Conservation (phyloP, 192 early-diverging fungal species). For the Pilobolus umbonatus region DNA sequence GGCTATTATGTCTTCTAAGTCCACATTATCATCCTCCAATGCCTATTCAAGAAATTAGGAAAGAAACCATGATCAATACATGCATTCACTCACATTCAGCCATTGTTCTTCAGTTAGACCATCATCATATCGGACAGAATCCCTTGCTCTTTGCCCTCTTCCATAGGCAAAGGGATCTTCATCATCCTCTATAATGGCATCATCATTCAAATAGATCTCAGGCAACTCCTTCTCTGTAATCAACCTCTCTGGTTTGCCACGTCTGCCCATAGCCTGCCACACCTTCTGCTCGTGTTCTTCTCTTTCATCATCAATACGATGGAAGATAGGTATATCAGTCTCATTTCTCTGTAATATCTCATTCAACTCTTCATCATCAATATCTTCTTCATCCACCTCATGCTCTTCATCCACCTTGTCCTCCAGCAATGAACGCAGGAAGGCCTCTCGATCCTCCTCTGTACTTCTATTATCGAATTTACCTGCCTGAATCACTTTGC, state of each 20-base stretch:
- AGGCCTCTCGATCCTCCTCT: constrained; percentile 89
- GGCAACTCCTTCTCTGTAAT: constrained; percentile 90
- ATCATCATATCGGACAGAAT: constrained; percentile 84
- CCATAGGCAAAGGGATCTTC: constrained; percentile 49
- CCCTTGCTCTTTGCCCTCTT: constrained; percentile 69
- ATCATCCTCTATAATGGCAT: constrained; percentile 31
- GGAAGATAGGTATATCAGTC: constrained; percentile 74
- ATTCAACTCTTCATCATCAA: constrained; percentile 90
- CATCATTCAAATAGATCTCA: constrained; percentile 69
- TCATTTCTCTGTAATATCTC: constrained; percentile 86
- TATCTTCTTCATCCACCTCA: constrained; percentile 60
- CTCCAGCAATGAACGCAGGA: constrained; percentile 81
- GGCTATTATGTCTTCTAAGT: constrained; percentile 53
- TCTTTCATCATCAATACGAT: constrained; percentile 74
- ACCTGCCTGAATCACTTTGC: constrained; percentile 98
- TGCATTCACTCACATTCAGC: constrained; percentile 44
- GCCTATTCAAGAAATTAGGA: constrained; percentile 32
- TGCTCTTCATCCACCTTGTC: constrained; percentile 77
- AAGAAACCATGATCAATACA: neutral
- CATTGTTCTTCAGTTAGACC: constrained; percentile 93
- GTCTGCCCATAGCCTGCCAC: constrained; percentile 43
- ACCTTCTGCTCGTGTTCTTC: constrained; percentile 31
- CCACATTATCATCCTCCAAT: constrained; percentile 62
- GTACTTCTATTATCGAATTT: constrained; percentile 98
- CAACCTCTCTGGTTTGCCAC: constrained; percentile 67